Evolutionary conservation across 2,329 filamentous ascomycete genomes (phyloP).

Genomic region (Aspergillus puulaauensis): DNA sequence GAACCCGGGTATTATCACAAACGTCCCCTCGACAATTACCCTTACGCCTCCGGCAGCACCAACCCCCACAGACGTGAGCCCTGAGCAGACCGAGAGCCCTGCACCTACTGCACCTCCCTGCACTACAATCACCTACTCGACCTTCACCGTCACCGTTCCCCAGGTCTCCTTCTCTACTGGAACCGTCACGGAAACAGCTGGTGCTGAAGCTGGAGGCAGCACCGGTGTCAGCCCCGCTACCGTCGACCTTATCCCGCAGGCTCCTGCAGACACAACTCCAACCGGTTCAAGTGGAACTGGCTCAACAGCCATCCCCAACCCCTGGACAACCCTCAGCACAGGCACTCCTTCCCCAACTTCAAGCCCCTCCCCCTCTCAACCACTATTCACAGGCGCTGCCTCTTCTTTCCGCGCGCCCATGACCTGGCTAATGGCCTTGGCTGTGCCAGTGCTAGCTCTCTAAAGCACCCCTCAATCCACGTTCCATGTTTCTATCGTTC

Average conservation of each 20-base stretch:
- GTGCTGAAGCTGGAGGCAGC: not conserved
- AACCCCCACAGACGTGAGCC: conserved; percentile 28
- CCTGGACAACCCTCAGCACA: conserved; percentile 26
- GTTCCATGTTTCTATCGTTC: not conserved
- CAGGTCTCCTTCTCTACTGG: conserved; percentile 44
- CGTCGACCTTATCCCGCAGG: conserved; percentile 33
- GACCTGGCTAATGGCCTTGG: conserved; percentile 8
- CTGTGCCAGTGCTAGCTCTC: conserved; percentile 4
- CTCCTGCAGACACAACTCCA: conserved; percentile 19
- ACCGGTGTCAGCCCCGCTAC: conserved; percentile 16
- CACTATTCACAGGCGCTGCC: conserved; percentile 5
- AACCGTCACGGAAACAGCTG: conserved; percentile 27
- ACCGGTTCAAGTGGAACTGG: conserved; percentile 11
- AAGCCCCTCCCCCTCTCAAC: not conserved
- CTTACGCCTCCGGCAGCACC: conserved; percentile 48
- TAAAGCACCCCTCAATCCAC: not conserved
- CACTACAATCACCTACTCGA: conserved; percentile 44
- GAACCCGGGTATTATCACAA: conserved; percentile 85
- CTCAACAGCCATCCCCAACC: conserved; percentile 19
- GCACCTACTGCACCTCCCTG: conserved; percentile 28
- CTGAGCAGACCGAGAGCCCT: conserved; percentile 21
- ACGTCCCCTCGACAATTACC: conserved; percentile 63
- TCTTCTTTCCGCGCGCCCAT: conserved; percentile 1
- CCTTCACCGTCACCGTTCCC: conserved; percentile 45
- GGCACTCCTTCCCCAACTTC: conserved; percentile 2